phyloP scores from a whole-genome alignment of 176 grass and related monocot genomes.

The Leersia perrieri region DNA sequence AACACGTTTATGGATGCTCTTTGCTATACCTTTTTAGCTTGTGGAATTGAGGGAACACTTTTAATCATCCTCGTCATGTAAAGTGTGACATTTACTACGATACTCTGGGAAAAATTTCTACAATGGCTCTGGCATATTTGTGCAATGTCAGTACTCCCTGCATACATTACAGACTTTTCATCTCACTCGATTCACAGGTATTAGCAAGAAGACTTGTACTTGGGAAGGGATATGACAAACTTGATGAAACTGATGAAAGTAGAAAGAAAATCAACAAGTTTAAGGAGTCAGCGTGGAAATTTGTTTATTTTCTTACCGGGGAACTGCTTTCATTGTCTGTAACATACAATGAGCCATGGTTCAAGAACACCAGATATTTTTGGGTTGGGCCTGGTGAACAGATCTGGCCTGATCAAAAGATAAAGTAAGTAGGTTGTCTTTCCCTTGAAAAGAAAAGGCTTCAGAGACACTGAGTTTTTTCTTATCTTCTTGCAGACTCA shows the following conservation, averaged over 20 bases:
- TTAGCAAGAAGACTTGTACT: constrained; percentile 58
- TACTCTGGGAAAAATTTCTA: not conserved
- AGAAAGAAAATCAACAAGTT: constrained; percentile 85
- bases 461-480: constrained; percentile 18
- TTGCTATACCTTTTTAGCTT: constrained; percentile 20
- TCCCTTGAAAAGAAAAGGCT: not conserved
- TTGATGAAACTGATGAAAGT: constrained; percentile 48
- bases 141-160: constrained; percentile 10
- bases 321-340: constrained; percentile 77
- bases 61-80: constrained; percentile 12
- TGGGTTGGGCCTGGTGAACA: constrained; percentile 88
- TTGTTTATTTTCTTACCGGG: constrained; percentile 74
- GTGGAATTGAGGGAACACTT: too few relatives aligned
- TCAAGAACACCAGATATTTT: constrained; percentile 72
- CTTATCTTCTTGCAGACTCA: constrained; percentile 49
- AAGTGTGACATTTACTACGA: constrained; percentile 4
- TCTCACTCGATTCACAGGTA: constrained; percentile 41
- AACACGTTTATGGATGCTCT: constrained; percentile 3
- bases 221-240: constrained; percentile 61
- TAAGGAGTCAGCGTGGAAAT: constrained; percentile 97
- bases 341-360: constrained; percentile 87
- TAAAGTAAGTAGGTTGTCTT: constrained; percentile 49
- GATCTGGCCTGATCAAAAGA: constrained; percentile 92
- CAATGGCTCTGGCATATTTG: not conserved
- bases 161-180: constrained; percentile 5